A percentile compares a stretch with the other conserved stretches of the same genome.
These are phyloP conservation scores for Rosellinia necatrix DNA, from an alignment of 2,329 filamentous ascomycete species.

Conservation along the genomic window DNA sequence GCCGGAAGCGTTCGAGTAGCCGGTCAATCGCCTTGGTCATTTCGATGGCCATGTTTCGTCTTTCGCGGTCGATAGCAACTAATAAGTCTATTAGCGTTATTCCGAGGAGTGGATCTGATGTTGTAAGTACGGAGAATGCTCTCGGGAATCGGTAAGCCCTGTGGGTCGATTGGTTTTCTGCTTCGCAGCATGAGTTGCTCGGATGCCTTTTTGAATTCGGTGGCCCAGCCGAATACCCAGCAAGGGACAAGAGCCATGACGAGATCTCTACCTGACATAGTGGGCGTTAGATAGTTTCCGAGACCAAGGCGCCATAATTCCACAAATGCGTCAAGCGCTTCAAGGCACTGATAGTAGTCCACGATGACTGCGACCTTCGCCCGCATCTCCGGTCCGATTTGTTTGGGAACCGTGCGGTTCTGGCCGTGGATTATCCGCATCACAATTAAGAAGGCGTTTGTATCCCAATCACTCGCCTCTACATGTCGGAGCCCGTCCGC, in stretches of 20 bases:
- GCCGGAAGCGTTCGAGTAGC: not conserved
- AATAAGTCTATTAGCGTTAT: not conserved
- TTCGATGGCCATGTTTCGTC: not conserved
- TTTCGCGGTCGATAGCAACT: not conserved
- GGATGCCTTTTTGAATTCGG: not conserved
- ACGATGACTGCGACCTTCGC: constrained; percentile 10
- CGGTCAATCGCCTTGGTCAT: not conserved
- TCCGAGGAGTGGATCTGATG: not conserved
- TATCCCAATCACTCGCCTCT: constrained; percentile 5
- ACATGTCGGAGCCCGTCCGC: not conserved
- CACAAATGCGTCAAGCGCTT: constrained; percentile 1
- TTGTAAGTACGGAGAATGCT: not conserved
- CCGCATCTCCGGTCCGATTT: not conserved
- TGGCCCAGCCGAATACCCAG: constrained; percentile 2
- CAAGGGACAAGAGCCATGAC: not conserved
- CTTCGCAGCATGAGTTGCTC: not conserved
- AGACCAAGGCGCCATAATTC: constrained; percentile 1
- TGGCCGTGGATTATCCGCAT: constrained; percentile 6
- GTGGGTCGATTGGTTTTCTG: not conserved
- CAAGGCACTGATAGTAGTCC: constrained; percentile 6
- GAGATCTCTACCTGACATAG: not conserved
- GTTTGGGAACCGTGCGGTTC: not conserved
- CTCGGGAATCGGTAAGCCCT: constrained; percentile 10
- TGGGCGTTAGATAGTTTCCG: not conserved
- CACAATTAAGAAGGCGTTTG: constrained; percentile 1